A percentile compares a stretch with the other conserved stretches of the same genome.
Evolutionary conservation across 2,329 filamentous ascomycete species (phyloP).

Genomic region (Phaeophleospora eucalypticola): DNA sequence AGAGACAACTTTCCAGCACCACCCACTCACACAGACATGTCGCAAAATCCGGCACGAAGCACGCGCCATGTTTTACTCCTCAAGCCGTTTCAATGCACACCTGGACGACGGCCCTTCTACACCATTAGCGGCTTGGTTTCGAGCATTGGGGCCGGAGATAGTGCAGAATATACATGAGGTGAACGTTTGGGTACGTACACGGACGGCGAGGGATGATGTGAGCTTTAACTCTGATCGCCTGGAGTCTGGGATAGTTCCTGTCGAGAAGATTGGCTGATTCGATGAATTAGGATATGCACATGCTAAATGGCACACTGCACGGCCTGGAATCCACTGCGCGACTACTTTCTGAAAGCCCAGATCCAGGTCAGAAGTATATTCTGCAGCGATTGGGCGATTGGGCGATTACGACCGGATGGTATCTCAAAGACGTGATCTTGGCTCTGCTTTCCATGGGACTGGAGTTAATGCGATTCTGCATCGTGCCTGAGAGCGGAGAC

Average conservation of each 20-base stretch:
- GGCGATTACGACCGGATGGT: constrained; percentile 17
- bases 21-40: constrained; percentile 21
- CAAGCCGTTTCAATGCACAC: constrained; percentile 26
- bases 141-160: constrained; percentile 13
- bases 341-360: background rate
- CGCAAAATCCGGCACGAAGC: constrained; percentile 21
- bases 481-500: background rate
- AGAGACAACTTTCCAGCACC: constrained; percentile 10
- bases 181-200: constrained; percentile 20
- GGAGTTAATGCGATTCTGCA: constrained; percentile 12
- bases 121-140: constrained; percentile 21
- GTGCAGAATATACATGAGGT: constrained; percentile 17
- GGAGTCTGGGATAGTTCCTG: background rate
- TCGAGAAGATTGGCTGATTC: background rate
- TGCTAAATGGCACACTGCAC: constrained; percentile 23
- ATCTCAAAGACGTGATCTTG: constrained; percentile 19
- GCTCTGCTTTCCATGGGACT: constrained; percentile 18
- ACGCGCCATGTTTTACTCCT: constrained; percentile 20
- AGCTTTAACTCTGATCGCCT: background rate
- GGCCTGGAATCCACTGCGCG: constrained; percentile 13
- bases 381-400: constrained; percentile 17
- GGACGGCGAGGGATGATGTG: background rate
- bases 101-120: constrained; percentile 25
- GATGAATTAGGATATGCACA: constrained; percentile 20
- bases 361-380: constrained; percentile 5